A percentile compares a stretch with the other conserved stretches of the same genome.
phyloP scores from a whole-genome alignment of 225 moss, liverwort and hornwort genomes.

The Rhytidiadelphus loreus region DNA sequence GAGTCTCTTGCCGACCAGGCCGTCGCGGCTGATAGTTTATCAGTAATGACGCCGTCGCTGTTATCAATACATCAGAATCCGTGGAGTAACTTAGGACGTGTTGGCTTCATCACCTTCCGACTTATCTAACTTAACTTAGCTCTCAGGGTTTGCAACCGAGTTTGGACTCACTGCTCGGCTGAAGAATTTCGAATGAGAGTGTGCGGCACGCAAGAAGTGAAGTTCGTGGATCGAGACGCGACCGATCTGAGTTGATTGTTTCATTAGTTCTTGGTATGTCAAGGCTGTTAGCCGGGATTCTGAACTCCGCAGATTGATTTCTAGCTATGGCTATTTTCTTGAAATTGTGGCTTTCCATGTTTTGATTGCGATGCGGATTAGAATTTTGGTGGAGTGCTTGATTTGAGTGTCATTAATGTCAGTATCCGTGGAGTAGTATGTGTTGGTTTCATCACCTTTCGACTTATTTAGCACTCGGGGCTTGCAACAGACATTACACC shows the following conservation, averaged over 20 bases:
- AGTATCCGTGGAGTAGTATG: neutral
- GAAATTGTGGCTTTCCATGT: neutral
- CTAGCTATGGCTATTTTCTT: neutral
- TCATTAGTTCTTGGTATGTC: neutral
- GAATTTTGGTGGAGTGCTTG: neutral
- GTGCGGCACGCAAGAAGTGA: neutral
- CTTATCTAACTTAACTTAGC: neutral
- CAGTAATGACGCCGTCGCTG: neutral
- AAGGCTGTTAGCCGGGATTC: neutral
- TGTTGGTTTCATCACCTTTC: neutral
- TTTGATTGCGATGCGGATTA: neutral
- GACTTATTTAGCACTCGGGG: neutral
- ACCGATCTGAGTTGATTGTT: neutral
- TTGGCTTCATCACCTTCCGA: neutral
- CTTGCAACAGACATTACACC: neutral
- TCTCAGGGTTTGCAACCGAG: neutral
- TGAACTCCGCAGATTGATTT: neutral
- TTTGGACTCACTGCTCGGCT: neutral
- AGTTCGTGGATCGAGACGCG: neutral
- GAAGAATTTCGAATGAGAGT: neutral
- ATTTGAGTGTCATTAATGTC: neutral
- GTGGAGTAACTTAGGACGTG: neutral
- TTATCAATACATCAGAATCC: neutral
- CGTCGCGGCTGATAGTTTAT: neutral
- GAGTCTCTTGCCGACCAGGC: neutral